Base-by-base conservation (phyloP, 2,329 filamentous ascomycete genomes). In the Scedosporium dehoogii region DNA sequence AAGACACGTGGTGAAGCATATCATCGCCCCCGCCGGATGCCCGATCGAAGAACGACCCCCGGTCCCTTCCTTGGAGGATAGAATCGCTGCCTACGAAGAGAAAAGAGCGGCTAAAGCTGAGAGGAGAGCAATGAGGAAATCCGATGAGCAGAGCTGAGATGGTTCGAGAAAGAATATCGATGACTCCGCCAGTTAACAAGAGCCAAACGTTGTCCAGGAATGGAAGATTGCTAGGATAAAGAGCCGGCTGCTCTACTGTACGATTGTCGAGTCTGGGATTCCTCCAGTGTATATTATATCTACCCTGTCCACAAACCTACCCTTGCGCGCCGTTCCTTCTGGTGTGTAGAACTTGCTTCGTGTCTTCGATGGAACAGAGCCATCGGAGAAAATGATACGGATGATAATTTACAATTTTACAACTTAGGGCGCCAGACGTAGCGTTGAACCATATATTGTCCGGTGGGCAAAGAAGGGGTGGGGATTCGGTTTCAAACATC, bases 1-100 rank as follows among this genome's bases (percentile, higher is more conserved):
- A 68, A 83, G 85, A 27, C 89, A 93, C 69, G 85, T 92, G 42
- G 86, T 94, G 29, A 85, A 87, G 66, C 79, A 82, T 65, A 92
- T 94, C 67, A 82, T 93, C 65, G 86, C 89, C 3, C 90, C 88
- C 2, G 78, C 77, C 59, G 88, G 88, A 18, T 76, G 78, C 1
- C 81, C 85, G 2, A 83, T 90, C 61, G 79, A 85, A 29, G 79
- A 83, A 62, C 79, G 90, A 6, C 85, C 88, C 4, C 79, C 84
- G 0, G 79, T 94, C 10, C 87, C 87, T 27, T 85, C 80, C 0
- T 72, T 84, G 56, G 84, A 85, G 60, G 84, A 92, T 73, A 77
- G 84, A 53, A 78, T 85, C 68, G 79, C 72, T 12, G 76, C 78
- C 60, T 79, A 82, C 63, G 79, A 85, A 58, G 74, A 75, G 33